These are phyloP conservation scores for Daldinia sp. DNA, from an alignment of 2,329 filamentous ascomycete species.

Conservation along the genomic window DNA sequence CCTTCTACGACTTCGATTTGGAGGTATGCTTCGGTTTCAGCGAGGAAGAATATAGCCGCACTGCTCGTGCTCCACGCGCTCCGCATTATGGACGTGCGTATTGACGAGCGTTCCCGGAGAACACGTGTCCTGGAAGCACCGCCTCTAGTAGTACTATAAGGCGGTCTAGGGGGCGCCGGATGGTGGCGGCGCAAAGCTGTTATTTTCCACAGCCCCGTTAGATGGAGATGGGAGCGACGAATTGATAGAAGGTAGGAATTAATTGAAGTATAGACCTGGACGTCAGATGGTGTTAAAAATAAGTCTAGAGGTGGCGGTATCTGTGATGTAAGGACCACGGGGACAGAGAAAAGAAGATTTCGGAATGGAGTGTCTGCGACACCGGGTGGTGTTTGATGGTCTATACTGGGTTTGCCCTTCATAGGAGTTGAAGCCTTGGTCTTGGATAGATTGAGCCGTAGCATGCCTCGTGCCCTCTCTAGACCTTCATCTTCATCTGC, in stretches of 20 bases:
- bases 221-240: constrained; percentile 82
- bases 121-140: constrained; percentile 68
- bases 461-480: constrained; percentile 80
- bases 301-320: constrained; percentile 85
- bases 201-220: constrained; percentile 88
- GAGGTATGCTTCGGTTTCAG: constrained; percentile 86
- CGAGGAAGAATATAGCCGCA: constrained; percentile 86
- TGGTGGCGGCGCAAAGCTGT: constrained; percentile 79
- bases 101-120: constrained; percentile 70
- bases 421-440: constrained; percentile 51
- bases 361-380: constrained; percentile 70
- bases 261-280: constrained; percentile 82
- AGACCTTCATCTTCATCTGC: constrained; percentile 83
- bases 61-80: constrained; percentile 90
- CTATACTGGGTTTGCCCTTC: constrained; percentile 48
- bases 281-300: constrained; percentile 79
- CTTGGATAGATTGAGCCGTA: constrained; percentile 72
- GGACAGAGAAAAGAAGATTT: constrained; percentile 82
- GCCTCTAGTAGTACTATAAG: constrained; percentile 66
- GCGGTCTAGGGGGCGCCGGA: constrained; percentile 73
- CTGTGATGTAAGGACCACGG: constrained; percentile 74
- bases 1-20: constrained; percentile 87
- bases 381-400: constrained; percentile 42
- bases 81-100: constrained; percentile 73
- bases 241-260: constrained; percentile 89